Conservation (phyloP, 805 yeast genomes). For the Ogataea minuta region DNA sequence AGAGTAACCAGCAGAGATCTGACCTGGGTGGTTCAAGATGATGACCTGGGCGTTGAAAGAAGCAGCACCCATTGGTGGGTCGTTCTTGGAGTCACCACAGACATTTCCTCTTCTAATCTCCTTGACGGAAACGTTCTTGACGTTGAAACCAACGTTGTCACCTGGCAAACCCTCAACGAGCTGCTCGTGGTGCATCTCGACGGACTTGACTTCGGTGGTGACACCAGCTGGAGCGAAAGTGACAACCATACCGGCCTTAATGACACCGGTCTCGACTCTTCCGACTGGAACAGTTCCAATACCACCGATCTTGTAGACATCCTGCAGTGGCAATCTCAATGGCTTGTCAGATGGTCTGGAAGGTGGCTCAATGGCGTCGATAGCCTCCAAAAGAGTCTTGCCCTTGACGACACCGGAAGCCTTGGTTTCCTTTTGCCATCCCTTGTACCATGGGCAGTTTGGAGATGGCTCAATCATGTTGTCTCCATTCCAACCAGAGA, state of each 20-base stretch:
- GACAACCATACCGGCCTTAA: constrained; percentile 89
- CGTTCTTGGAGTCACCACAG: no score
- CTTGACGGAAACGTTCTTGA: no score
- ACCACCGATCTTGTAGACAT: constrained; percentile 92
- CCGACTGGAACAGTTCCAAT: constrained; percentile 92
- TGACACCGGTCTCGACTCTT: constrained; percentile 83
- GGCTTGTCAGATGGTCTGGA: constrained; percentile 82
- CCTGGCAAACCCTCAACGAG: no score
- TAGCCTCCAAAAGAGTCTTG: constrained; percentile 81
- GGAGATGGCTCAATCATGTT: constrained; percentile 83
- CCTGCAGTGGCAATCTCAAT: constrained; percentile 86
- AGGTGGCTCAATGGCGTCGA: constrained; percentile 80
- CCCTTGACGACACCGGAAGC: constrained; percentile 73
- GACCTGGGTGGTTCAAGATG: constrained; percentile 90
- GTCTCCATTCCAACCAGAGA: constrained; percentile 92
- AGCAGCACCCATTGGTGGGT: no score
- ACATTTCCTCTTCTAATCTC: no score
- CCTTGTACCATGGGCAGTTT: constrained; percentile 88
- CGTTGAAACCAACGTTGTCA: no score
- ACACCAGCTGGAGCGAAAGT: constrained; percentile 89
- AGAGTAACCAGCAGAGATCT: constrained; percentile 85
- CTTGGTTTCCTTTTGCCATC: constrained; percentile 79
- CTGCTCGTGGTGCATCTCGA: no score
- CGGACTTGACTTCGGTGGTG: no score
- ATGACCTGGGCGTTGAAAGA: constrained; percentile 77